Evolutionary conservation across 352 stramenopile species (phyloP).

Genomic region (Pythium apleroticum): DNA sequence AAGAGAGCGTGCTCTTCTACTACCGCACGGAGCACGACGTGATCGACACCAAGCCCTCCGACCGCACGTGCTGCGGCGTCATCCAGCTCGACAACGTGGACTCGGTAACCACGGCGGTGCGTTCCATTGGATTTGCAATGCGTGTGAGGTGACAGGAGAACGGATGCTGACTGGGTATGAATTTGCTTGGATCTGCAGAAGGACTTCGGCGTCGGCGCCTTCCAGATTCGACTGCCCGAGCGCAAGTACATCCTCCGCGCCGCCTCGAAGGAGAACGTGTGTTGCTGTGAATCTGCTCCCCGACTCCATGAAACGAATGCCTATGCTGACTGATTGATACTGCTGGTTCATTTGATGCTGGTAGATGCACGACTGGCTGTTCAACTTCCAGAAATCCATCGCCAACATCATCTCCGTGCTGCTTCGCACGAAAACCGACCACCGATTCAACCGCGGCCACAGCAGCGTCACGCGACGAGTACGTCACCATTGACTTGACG

Average conservation of each 20-base stretch:
- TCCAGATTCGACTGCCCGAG: conserved; percentile 81
- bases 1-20: conserved; percentile 82
- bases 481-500: conserved; percentile 22
- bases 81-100: conserved; percentile 84
- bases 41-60: conserved; percentile 51
- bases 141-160: background rate
- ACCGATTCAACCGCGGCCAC: conserved; percentile 49
- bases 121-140: conserved; percentile 17
- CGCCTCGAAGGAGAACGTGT: conserved; percentile 80
- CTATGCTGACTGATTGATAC: background rate
- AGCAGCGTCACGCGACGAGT: conserved; percentile 65
- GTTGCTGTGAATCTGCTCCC: background rate
- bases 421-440: conserved; percentile 57
- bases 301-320: background rate
- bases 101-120: conserved; percentile 81
- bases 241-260: conserved; percentile 78
- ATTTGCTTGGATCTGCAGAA: conserved; percentile 43
- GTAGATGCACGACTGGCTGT: conserved; percentile 89
- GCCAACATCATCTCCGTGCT: conserved; percentile 82
- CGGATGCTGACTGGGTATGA: background rate
- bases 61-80: conserved; percentile 62
- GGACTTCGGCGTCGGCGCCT: conserved; percentile 76
- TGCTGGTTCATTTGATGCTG: background rate
- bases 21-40: conserved; percentile 68
- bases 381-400: conserved; percentile 90